Evolutionary conservation across 2,329 filamentous ascomycete genomes (phyloP).

Genomic region (Ascosphaera aggregata): DNA sequence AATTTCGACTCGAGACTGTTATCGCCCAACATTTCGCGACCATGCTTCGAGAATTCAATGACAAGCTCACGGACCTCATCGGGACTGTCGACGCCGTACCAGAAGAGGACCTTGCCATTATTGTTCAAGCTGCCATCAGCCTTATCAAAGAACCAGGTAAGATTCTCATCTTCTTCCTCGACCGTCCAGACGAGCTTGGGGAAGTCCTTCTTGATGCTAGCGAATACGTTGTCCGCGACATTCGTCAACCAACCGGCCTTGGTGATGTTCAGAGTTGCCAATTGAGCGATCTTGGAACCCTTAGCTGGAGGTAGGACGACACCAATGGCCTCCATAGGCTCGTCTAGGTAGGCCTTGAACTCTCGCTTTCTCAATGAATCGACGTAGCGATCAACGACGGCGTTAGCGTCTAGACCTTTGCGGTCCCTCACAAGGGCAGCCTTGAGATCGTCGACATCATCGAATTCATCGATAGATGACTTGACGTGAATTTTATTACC

Average conservation of each 20-base stretch:
- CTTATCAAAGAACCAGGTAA: conserved; percentile 97
- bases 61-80: conserved; percentile 67
- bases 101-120: conserved; percentile 80
- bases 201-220: conserved; percentile 81
- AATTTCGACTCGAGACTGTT: conserved; percentile 74
- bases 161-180: conserved; percentile 82
- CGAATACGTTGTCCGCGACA: conserved; percentile 85
- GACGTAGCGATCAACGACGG: conserved; percentile 70
- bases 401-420: conserved; percentile 56
- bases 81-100: conserved; percentile 69
- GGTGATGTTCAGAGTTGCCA: conserved; percentile 79
- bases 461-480: conserved; percentile 47
- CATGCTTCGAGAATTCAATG: conserved; percentile 61
- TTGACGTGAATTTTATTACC: conserved; percentile 72
- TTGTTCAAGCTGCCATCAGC: conserved; percentile 75
- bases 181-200: conserved; percentile 91
- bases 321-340: conserved; percentile 76
- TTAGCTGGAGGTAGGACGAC: conserved; percentile 57
- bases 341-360: conserved; percentile 89
- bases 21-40: conserved; percentile 69
- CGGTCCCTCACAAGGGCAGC: conserved; percentile 60
- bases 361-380: conserved; percentile 50
- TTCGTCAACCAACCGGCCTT: conserved; percentile 90
- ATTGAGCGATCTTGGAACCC: conserved; percentile 47
- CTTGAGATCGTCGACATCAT: conserved; percentile 55